phyloP scores from a whole-genome alignment of 495 filamentous ascomycete species.

The Aspergillus sclerotiicarbonarius region DNA sequence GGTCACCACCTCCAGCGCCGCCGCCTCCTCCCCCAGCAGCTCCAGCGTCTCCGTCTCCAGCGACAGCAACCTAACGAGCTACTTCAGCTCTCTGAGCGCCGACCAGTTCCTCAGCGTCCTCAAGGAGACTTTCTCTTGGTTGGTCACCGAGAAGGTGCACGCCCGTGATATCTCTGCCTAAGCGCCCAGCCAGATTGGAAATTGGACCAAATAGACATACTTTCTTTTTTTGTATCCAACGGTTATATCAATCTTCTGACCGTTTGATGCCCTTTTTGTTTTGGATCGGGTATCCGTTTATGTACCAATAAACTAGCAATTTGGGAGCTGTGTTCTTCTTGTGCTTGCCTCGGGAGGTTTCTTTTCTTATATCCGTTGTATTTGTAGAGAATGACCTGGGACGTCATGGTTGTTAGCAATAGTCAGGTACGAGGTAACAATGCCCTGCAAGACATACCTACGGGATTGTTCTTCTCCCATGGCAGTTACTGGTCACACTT shows the following conservation, averaged over 20 bases:
- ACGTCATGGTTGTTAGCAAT: no score
- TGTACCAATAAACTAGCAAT: background rate
- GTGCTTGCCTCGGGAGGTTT: conserved; percentile 11
- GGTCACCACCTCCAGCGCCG: conserved; percentile 9
- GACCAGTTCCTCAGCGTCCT: conserved; percentile 35
- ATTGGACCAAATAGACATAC: conserved; percentile 15
- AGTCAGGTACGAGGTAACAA: no score
- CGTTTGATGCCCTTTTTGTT: conserved; percentile 11
- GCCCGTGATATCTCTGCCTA: conserved; percentile 34
- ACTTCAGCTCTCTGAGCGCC: conserved; percentile 38
- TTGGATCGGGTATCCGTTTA: background rate
- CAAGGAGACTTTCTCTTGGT: conserved; percentile 36
- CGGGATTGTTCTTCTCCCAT: no score
- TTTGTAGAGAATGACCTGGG: background rate
- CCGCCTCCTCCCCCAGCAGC: conserved; percentile 15
- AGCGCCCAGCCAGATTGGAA: conserved; percentile 7
- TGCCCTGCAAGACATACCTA: no score
- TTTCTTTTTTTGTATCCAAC: conserved; percentile 4
- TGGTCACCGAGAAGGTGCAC: conserved; percentile 39
- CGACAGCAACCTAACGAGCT: conserved; percentile 29
- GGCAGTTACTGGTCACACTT: no score
- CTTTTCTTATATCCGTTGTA: conserved; percentile 15
- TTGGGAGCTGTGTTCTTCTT: background rate
- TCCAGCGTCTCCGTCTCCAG: conserved; percentile 13
- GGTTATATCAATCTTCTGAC: conserved; percentile 12